Base-by-base conservation (phyloP, 108 stramenopile genomes). In the Cyclotella kingstonii region DNA sequence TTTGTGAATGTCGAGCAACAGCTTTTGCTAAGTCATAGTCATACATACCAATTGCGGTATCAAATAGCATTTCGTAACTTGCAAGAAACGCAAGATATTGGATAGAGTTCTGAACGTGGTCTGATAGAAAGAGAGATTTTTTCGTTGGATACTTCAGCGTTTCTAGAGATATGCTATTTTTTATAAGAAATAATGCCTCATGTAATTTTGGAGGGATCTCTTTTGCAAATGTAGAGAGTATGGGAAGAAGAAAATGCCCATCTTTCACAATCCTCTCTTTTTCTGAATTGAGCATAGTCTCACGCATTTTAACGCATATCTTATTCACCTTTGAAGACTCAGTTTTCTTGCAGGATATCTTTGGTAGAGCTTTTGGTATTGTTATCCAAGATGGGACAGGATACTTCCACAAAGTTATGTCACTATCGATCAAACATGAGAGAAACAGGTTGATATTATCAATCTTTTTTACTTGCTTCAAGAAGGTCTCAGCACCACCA, bases 61-160 rank as follows among this genome's bases (percentile, higher is more conserved):
- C 80, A 63, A 90, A 96, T n/a, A 96, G 74, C 7, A 86, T 63
- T 38, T 85, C 73, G 58, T 91, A 90, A 39, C 89, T 83, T 29
- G 90, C 87, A 26, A 96, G 80, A 57, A 94, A 96, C 2, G 92
- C 93, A 14, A 96, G 76, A 48, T 96, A 96, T 46, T 85, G 85
- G 31, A 96, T 88, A 11, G 91, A 78, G 23, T 66, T 80, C 55
- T 94, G 91, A 5, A 87, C 87, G 12, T 59, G 50, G n/a, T 91
- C 85, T 10, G 78, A 72, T 38, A 86, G 76, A 18, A 92, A 58
- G 28, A 82, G 54, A 18, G 79, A 80, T 42, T 84, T 82, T 22
- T 61, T 81, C 51, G 56, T 72, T 34, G 22, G 42, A 28, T 67
- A 22, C 15, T 47, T 77, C 9, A 28, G 28, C 12, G 30, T 54